Evolutionary conservation across 768 basidiomycete genomes (phyloP), one percentile per base, ranked within the genome.

Genomic region (Lentinula aciculospora): DNA sequence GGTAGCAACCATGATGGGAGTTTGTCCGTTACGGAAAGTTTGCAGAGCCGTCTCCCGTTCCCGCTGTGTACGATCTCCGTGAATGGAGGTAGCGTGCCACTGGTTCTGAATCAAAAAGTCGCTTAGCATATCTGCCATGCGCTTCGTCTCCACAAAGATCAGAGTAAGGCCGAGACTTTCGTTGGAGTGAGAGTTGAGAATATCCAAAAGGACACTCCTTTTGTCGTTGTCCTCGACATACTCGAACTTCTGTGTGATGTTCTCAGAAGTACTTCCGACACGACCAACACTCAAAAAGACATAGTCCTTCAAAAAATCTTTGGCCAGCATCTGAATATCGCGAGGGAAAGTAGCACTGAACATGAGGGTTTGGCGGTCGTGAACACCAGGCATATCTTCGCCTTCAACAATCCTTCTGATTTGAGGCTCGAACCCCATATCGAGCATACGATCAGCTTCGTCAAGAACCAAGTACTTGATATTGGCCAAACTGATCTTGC

Each of bases 351-450:
- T 98, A 45, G 97, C 97, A 60, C 90, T 93, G 76, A 99, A 99
- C 97, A 99, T 99, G 75, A 99, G 89, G 1, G 97, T 99, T 70
- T 98, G 97, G 61, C 97, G 90, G 12, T 94, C 86, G 27, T 81
- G 74, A 13, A 88, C 84, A 46, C 86, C 89, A n/a, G 97, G 94
- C 97, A 99, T 99, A 71, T 99, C 97, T 67, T 94, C 94, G 64
- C 92, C 91, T 72, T 99, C 92, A 19, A 99, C 97, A 68, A 99
- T 99, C 31, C 94, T 84, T 62, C 97, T 84, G 68, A 99, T 99
- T 76, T 98, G 97, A 57, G 97, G 97, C 74, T 99, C 97, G 81
- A 99, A 99, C 88, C 97, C 97, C 97, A 99, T 99, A 79, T 99
- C 97, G 68, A 99, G 83, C 97, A 99, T 99, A 67, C 97, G 91